Evolutionary conservation across 805 yeast genomes (phyloP), one percentile per base, ranked within the genome.

Genomic region (Priceomyces carsonii): DNA sequence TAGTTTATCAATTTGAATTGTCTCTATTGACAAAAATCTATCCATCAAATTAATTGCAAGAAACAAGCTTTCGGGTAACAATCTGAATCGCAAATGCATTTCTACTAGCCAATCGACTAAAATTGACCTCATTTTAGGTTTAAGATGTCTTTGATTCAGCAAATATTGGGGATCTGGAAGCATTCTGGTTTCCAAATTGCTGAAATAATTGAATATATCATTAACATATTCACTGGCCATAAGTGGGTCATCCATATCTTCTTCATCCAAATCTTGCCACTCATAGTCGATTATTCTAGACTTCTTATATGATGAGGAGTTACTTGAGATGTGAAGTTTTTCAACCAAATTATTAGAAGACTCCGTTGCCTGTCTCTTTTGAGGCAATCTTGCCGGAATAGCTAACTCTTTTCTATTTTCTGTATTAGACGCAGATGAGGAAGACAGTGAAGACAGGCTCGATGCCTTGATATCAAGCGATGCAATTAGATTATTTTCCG

Each of bases 101-200:
- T 87, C 95, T 8, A 87, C 87, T 47, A 89, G 70, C 97, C 97
- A 89, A 62, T 90, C 96, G n/a, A 89, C 87, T 39, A 89, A 66
- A 34, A 89, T 85, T 6, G 88, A 81, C 47, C 97, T 75, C 85
- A 85, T 84, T 42, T 79, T 77, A 38, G 96, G 95, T 50, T 83
- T 79, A 47, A 87, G 61, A 40, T 79, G 79, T 33, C 75, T 72
- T 56, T 82, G 85, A 59, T 79, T 72, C 42, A 64, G 69, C 23
- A 85, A 61, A 55, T 85, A 86, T 45, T 78, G 74, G n/a, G 83
- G 61, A 45, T 77, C 82, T 2, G 89, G 95, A 51, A 86, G 66
- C 30, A 91, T 86, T 51, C 76, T 73, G 29, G 72, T 60, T 63
- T 89, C 96, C 40, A 82, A 68, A 51, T 73, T 80, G 56, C 82